Evolutionary conservation across 176 grass and related monocot genomes (phyloP), one percentile per base, ranked within the genome.

Genomic region (Aegilops speltoides): DNA sequence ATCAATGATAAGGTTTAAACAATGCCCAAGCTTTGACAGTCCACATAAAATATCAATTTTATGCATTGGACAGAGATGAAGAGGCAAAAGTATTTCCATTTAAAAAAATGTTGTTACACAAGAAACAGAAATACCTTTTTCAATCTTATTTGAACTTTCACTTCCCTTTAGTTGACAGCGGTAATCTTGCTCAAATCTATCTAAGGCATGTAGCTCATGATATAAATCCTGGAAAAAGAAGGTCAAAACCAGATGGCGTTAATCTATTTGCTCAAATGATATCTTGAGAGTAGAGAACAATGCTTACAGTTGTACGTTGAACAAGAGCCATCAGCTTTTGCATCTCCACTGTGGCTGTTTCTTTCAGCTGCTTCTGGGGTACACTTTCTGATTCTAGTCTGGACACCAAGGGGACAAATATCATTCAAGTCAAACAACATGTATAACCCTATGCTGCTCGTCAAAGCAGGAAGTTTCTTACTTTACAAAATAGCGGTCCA

Each of bases 171-270:
- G 43, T 84, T 87, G 92, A 29, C 82, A 91, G 32, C 22, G 72
- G 46, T 95, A 94, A 57, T 95, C 93, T 84, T 90, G 89, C 83
- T 95, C 93, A 74, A 95, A 98, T 90, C 83, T 94, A 84, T 94
- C 91, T 60, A 98, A 94, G 2, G 91, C 89, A 88, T 95, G 77
- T 33, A 98, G 65, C 80, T 98, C 96, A 52, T 98, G 96, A 84
- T 98, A 95, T 81, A 98, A 85, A 75, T 98, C 93, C 96, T 98
- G 76, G 31, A 67, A 92, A 77, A 76, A 20, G 29, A 52, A 24
- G 28, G 1, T 20, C 15, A 82, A 48, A 81, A 65, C 60, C 10
- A 52, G 38, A 85, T 56, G 32, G 45, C 0, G 38, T 33, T 10
- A 32, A 77, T 37, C 57, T 10, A 19, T 56, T 46, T 46, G 5